Conservation (phyloP, 345 rosid species). For the Eucalyptus dawsonii region DNA sequence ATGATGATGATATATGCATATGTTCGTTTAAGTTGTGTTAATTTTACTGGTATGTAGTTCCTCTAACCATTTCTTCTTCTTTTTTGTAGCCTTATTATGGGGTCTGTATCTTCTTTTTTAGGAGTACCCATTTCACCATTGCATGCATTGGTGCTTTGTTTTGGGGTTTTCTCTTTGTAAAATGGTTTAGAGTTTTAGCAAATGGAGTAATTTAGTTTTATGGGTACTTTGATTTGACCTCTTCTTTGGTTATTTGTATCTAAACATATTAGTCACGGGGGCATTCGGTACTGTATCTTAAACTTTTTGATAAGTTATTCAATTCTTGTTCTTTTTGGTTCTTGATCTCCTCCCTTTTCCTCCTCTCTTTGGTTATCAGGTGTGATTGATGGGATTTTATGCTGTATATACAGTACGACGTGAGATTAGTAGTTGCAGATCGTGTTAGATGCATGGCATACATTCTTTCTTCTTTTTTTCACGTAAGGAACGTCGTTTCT, state of each 20-base stretch:
- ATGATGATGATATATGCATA: neutral
- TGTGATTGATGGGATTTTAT: neutral
- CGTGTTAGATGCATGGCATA: neutral
- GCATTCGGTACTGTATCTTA: neutral
- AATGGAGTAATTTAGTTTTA: neutral
- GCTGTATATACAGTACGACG: neutral
- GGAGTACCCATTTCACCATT: neutral
- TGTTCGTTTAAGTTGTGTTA: neutral
- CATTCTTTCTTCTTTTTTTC: neutral
- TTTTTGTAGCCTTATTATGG: neutral
- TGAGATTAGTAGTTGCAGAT: neutral
- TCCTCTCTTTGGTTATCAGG: neutral
- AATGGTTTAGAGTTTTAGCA: neutral
- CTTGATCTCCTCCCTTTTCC: neutral
- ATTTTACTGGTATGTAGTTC: neutral
- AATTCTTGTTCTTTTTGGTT: neutral
- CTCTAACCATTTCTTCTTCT: neutral
- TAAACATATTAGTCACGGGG: neutral
- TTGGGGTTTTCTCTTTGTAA: neutral
- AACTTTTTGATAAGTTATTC: neutral
- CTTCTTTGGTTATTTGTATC: neutral
- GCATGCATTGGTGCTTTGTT: neutral
- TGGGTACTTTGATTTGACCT: neutral
- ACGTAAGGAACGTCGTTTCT: neutral
- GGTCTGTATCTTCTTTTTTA: neutral